Evolutionary conservation across 768 basidiomycete genomes (phyloP), one percentile per base, ranked within the genome.

Genomic region (Suillus variegatus): DNA sequence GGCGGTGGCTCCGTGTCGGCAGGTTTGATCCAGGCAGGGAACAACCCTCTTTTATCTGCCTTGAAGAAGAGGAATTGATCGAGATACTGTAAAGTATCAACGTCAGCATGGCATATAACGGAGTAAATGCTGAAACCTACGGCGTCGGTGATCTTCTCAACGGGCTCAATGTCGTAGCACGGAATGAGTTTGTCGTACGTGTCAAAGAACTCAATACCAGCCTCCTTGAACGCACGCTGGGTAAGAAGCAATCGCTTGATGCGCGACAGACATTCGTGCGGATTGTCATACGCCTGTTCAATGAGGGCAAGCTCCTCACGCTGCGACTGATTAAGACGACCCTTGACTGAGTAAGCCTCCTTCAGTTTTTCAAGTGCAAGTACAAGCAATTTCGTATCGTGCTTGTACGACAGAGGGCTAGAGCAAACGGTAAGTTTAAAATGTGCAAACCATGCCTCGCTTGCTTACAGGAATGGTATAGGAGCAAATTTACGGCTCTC

Each of bases 21-120:
- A 32, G 97, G 97, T 80, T 99, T 99, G 77, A 99, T 97, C 97
- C 97, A 99, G 1, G 95, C 89, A 13, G 97, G 97, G 90, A 99
- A 99, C 28, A 99, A 80, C 57, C 95, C 94, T 71, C 97, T 92
- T 77, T 99, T 99, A 80, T 99, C 97, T 25, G 95, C 95, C 76
- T 99, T 97, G 73, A 97, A 99, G 86, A 95, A 97, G 63, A 99
- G 79, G 88, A 97, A 99, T 79, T 99, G 97, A 73, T 99, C 97
- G 46, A 99, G 87, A 76, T 98, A 99, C 85, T 92, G 67, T 92
- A 67, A 4, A 63, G 64, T 32, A 43, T 64, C 36, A 55, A 22
- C 65, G 71, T 36, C 67, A 68, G 69, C 62, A 74, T 63, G 36
- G 66, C 13, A 35, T 12, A 60, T 54, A 28, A 61, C 14, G 58